Conservation (phyloP, 2,329 filamentous ascomycete genomes). For the Trichoderma guizhouense region DNA sequence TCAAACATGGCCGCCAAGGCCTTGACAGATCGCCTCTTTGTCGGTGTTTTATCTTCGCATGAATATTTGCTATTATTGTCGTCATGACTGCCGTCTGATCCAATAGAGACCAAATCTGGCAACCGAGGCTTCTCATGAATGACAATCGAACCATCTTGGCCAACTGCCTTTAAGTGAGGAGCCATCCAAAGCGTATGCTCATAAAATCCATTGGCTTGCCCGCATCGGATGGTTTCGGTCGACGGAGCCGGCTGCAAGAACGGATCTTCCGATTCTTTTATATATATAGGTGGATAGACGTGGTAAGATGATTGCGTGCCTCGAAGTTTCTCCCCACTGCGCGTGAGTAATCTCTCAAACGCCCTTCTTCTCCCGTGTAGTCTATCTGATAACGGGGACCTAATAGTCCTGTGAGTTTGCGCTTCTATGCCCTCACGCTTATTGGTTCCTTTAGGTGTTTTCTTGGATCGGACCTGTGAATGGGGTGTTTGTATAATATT, state of each 20-base stretch:
- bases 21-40: slow-evolving; percentile 38
- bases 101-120: neutral
- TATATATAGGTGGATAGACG: neutral
- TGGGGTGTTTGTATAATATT: neutral
- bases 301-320: neutral
- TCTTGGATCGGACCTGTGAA: neutral
- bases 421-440: neutral
- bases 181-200: neutral
- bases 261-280: neutral
- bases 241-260: neutral
- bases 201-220: neutral
- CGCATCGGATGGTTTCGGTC: neutral
- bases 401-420: neutral
- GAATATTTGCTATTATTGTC: neutral
- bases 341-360: neutral
- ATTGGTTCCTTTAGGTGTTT: neutral
- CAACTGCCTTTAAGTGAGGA: neutral
- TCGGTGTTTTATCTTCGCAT: slow-evolving; percentile 20
- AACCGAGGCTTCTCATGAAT: neutral
- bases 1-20: slow-evolving; percentile 55
- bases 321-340: neutral
- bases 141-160: neutral
- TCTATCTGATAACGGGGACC: neutral
- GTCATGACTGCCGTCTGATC: neutral
- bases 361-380: neutral